These are phyloP conservation scores for Aspergillus piperis DNA, from an alignment of 2,329 filamentous ascomycete genomes.

Conservation along the genomic window DNA sequence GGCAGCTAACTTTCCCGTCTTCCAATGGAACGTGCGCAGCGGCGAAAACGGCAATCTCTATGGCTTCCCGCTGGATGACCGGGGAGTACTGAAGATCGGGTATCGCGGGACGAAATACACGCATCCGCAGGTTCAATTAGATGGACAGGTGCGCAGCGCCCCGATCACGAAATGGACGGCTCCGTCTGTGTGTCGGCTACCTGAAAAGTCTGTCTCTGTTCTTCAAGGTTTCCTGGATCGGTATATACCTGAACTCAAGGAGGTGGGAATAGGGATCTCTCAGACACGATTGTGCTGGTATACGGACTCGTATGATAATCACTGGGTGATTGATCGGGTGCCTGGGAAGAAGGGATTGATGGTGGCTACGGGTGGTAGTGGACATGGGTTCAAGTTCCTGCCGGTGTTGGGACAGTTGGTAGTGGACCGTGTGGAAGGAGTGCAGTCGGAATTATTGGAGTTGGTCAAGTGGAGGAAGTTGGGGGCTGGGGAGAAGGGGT, in stretches of 20 bases:
- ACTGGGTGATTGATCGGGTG: slow-evolving; percentile 58
- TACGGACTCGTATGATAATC: slow-evolving; percentile 57
- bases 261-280: slow-evolving; percentile 41
- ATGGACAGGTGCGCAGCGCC: slow-evolving; percentile 43
- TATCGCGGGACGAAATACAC: slow-evolving; percentile 56
- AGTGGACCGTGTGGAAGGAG: slow-evolving; percentile 52
- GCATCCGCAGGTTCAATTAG: slow-evolving; percentile 42
- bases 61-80: slow-evolving; percentile 49
- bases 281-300: slow-evolving; percentile 58
- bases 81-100: slow-evolving; percentile 52
- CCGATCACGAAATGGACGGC: slow-evolving; percentile 44
- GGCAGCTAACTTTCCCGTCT: slow-evolving; percentile 50
- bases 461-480: slow-evolving; percentile 28
- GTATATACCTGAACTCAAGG: slow-evolving; percentile 48
- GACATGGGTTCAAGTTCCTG: slow-evolving; percentile 65
- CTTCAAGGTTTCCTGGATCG: slow-evolving; percentile 40
- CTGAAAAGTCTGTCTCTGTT: slow-evolving; percentile 28
- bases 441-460: slow-evolving; percentile 18
- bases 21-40: slow-evolving; percentile 42
- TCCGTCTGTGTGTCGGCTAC: slow-evolving; percentile 24
- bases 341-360: slow-evolving; percentile 55
- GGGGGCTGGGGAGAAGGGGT: not conserved
- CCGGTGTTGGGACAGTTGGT: slow-evolving; percentile 60
- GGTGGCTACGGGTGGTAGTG: slow-evolving; percentile 62
- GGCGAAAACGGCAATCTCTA: slow-evolving; percentile 48